phyloP scores from a whole-genome alignment of 257 asterid species.

The Solanum dulcamara region DNA sequence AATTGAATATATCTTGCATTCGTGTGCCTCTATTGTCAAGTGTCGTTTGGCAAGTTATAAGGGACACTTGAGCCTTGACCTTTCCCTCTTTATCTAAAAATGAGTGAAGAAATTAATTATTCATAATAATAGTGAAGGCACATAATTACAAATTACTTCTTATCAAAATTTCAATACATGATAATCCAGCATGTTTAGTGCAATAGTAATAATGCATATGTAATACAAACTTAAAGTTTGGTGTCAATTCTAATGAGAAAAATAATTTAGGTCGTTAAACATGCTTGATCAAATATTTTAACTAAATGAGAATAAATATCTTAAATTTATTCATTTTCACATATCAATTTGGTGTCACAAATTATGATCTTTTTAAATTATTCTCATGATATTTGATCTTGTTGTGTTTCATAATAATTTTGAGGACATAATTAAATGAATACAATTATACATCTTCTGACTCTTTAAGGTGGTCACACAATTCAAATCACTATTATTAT shows the following conservation, averaged over 20 bases:
- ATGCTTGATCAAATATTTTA: not conserved
- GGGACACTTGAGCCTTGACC: not conserved
- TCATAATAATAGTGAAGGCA: not conserved
- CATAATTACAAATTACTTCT: not conserved
- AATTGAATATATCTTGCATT: not conserved
- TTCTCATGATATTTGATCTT: not conserved
- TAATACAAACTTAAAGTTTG: not conserved
- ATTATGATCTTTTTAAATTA: not conserved
- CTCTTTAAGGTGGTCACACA: not conserved
- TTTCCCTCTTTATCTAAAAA: not conserved
- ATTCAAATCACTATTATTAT: not conserved
- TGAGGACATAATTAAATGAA: too few relatives aligned
- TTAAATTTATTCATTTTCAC: not conserved
- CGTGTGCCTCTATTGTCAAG: not conserved
- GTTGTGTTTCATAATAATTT: not conserved
- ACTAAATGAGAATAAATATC: not conserved
- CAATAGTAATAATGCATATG: too few relatives aligned
- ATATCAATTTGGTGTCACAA: not conserved
- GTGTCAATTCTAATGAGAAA: not conserved
- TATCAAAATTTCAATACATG: not conserved
- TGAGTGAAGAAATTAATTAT: not conserved
- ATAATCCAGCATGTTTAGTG: not conserved
- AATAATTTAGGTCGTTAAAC: not conserved
- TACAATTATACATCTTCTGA: too few relatives aligned
- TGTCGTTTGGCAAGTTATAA: not conserved